Evolutionary conservation across 108 stramenopile species (phyloP).

Genomic region (Nitzschia sp.): DNA sequence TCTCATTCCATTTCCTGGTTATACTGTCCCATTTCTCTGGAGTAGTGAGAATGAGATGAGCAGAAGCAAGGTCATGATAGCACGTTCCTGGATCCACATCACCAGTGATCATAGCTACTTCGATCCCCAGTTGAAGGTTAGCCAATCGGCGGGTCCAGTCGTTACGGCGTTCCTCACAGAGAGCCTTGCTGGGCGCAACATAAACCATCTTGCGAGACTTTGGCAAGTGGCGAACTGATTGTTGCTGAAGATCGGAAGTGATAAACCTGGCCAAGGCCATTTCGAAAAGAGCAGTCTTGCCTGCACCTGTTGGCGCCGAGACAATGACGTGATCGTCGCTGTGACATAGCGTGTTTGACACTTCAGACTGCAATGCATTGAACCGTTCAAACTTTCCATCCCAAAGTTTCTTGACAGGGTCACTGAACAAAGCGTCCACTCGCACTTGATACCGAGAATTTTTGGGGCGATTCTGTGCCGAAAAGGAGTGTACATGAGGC

Average conservation of each 20-base stretch:
- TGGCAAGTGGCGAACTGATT: slow-evolving; percentile 16
- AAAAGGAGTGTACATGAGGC: slow-evolving; percentile 56
- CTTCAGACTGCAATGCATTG: slow-evolving; percentile 80
- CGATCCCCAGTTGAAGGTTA: slow-evolving; percentile 56
- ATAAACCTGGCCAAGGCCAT: slow-evolving; percentile 90
- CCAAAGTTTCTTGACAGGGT: slow-evolving; percentile 60
- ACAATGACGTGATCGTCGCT: slow-evolving; percentile 91
- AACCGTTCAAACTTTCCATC: slow-evolving; percentile 57
- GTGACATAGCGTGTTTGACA: slow-evolving; percentile 49
- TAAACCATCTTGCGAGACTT: slow-evolving; percentile 83
- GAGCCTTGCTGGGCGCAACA: slow-evolving; percentile 92
- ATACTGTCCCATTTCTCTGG: slow-evolving; percentile 96
- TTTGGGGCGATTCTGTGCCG: slow-evolving; percentile 48
- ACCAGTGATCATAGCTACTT: slow-evolving; percentile 85
- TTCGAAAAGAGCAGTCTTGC: slow-evolving; percentile 94
- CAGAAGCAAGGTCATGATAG: slow-evolving; percentile 65
- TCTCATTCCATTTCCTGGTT: slow-evolving; percentile 89
- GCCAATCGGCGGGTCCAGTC: slow-evolving; percentile 85
- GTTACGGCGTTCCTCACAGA: slow-evolving; percentile 87
- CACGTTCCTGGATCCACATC: slow-evolving; percentile 61
- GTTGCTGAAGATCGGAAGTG: slow-evolving; percentile 32
- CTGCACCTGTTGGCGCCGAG: slow-evolving; percentile 97
- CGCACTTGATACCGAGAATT: slow-evolving; percentile 38
- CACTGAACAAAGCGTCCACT: slow-evolving; percentile 51
- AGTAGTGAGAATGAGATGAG: slow-evolving; percentile 91